A percentile compares a stretch with the other conserved stretches of the same genome.
Evolutionary conservation across 2,329 filamentous ascomycete species (phyloP).

Genomic region (Fusarium haematococcum): DNA sequence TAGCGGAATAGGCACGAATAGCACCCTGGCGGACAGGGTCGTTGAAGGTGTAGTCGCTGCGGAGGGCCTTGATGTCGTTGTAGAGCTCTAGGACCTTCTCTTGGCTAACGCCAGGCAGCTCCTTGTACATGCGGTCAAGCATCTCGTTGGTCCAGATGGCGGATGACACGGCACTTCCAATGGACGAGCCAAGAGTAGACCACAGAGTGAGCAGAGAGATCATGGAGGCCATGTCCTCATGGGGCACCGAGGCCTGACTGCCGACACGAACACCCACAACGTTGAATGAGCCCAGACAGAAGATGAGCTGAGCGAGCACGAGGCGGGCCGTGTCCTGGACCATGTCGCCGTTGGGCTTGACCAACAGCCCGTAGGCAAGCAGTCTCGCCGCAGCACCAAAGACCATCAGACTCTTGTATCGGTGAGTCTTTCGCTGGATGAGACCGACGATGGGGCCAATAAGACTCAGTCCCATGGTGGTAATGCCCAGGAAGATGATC

Average conservation of each 20-base stretch:
- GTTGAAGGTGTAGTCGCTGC: constrained; percentile 47
- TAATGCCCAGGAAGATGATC: constrained; percentile 55
- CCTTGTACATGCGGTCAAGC: constrained; percentile 46
- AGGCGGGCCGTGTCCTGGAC: constrained; percentile 50
- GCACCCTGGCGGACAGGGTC: constrained; percentile 52
- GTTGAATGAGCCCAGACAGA: constrained; percentile 52
- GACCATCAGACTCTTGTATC: constrained; percentile 57
- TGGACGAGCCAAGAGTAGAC: constrained; percentile 52
- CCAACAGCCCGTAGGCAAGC: constrained; percentile 51
- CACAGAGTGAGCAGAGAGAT: constrained; percentile 55
- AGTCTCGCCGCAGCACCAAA: constrained; percentile 52
- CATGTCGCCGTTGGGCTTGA: constrained; percentile 46
- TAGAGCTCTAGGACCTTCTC: constrained; percentile 47
- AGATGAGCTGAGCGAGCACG: constrained; percentile 51
- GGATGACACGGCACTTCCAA: constrained; percentile 54
- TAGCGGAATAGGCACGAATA: constrained; percentile 50
- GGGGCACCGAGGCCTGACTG: constrained; percentile 55
- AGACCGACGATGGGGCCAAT: constrained; percentile 52
- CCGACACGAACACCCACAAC: constrained; percentile 56
- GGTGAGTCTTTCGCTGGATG: constrained; percentile 51
- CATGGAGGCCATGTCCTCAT: constrained; percentile 54
- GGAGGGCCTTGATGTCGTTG: constrained; percentile 50
- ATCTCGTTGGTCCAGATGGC: constrained; percentile 56
- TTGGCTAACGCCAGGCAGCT: constrained; percentile 44
- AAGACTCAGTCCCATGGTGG: constrained; percentile 54